Evolutionary conservation across 768 basidiomycete genomes (phyloP).

Genomic region (Mycena albidolilacea): DNA sequence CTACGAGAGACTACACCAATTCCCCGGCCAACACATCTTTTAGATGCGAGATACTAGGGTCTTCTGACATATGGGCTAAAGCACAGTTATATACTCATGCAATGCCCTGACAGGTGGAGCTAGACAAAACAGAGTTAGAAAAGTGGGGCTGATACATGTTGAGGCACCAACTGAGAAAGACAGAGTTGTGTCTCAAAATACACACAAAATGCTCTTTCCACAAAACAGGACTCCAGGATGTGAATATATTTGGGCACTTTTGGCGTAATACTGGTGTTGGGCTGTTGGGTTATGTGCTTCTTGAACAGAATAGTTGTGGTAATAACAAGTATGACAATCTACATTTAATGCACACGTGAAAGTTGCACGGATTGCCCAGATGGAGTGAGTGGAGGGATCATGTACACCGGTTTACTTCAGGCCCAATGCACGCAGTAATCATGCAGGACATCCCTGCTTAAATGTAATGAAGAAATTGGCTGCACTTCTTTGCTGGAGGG

Average conservation of each 20-base stretch:
- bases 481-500: no score
- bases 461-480: no score
- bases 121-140: no score
- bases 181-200: constrained; percentile 8
- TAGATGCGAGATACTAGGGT: background rate
- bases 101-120: background rate
- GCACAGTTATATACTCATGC: constrained; percentile 1
- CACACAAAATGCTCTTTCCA: background rate
- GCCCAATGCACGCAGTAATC: no score
- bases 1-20: no score
- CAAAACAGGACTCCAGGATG: background rate
- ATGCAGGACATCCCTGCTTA: no score
- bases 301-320: background rate
- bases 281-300: background rate
- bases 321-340: background rate
- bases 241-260: background rate
- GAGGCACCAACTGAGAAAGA: no score
- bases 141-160: no score
- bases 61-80: background rate
- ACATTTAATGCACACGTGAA: no score
- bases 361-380: no score
- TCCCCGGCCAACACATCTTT: background rate
- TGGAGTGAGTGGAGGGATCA: no score
- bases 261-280: background rate
- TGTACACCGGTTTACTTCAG: no score